Percentiles rank a stretch among this genome's conserved stretches.
Evolutionary conservation across 2,329 filamentous ascomycete genomes (phyloP).

Genomic region (Orbilia brochopaga): DNA sequence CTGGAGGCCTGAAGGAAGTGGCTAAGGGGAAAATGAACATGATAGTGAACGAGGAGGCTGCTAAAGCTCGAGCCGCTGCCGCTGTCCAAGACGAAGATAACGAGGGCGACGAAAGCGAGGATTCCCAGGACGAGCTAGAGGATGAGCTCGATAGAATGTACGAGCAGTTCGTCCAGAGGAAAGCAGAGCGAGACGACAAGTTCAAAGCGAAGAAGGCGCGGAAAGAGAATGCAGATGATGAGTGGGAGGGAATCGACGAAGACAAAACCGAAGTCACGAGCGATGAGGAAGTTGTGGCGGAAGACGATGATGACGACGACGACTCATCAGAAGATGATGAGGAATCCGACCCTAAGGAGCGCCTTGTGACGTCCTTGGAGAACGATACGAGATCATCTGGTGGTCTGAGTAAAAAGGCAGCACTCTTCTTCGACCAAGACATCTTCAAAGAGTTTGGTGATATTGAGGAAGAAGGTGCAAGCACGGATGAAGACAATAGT

Average conservation of each 20-base stretch:
- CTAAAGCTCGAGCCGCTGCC: slow-evolving; percentile 64
- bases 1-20: slow-evolving; percentile 71
- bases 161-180: slow-evolving; percentile 79
- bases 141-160: slow-evolving; percentile 87
- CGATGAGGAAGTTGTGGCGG: slow-evolving; percentile 62
- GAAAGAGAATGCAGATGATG: slow-evolving; percentile 79
- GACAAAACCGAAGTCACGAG: slow-evolving; percentile 67
- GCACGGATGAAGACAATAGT: slow-evolving; percentile 61
- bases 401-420: slow-evolving; percentile 81
- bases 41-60: slow-evolving; percentile 65
- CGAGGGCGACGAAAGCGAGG: slow-evolving; percentile 68
- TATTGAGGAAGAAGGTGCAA: slow-evolving; percentile 69
- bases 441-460: slow-evolving; percentile 73
- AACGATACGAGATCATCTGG: slow-evolving; percentile 62
- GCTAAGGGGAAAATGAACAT: slow-evolving; percentile 79
- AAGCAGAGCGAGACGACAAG: slow-evolving; percentile 81
- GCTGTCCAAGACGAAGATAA: slow-evolving; percentile 67
- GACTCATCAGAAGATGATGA: slow-evolving; percentile 66
- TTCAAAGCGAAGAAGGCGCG: slow-evolving; percentile 87
- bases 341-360: slow-evolving; percentile 59
- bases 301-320: slow-evolving; percentile 69
- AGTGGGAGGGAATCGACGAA: slow-evolving; percentile 88
- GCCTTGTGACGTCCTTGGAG: slow-evolving; percentile 69
- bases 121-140: slow-evolving; percentile 77
- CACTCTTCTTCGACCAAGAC: slow-evolving; percentile 91